These are phyloP conservation scores for Sugiyamaella grinbergsii DNA, from an alignment of 1,139 yeast genomes.

Conservation along the genomic window DNA sequence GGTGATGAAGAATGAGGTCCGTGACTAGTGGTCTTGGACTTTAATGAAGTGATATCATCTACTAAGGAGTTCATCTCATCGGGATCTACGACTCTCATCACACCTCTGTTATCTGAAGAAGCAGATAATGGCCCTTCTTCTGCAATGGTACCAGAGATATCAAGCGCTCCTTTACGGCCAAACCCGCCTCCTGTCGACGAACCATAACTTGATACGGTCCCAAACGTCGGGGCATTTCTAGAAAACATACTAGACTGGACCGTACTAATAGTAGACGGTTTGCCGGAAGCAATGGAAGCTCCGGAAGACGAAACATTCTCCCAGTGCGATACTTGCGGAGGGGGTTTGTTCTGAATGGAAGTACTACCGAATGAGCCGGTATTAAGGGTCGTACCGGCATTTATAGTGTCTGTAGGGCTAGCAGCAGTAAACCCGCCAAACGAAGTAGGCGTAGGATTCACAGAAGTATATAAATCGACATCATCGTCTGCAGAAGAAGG, in stretches of 20 bases:
- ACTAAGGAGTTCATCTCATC: conserved; percentile 29
- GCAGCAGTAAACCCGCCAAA: background rate
- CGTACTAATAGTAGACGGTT: conserved; percentile 26
- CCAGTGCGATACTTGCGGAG: conserved; percentile 7
- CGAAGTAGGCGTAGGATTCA: conserved; percentile 6
- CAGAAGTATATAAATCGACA: conserved; percentile 7
- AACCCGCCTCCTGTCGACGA: conserved; percentile 12
- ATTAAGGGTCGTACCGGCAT: background rate
- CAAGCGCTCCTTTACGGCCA: conserved; percentile 12
- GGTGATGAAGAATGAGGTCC: conserved; percentile 16
- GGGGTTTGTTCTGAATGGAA: background rate
- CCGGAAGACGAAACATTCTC: conserved; percentile 19
- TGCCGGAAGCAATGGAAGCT: conserved; percentile 25
- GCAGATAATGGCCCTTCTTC: conserved; percentile 15
- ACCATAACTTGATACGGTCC: conserved; percentile 23
- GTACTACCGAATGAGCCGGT: background rate
- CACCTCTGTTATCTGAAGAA: conserved; percentile 25
- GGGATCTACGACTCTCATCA: conserved; percentile 33
- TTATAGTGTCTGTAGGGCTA: too few relatives aligned
- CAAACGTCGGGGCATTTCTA: conserved; percentile 27
- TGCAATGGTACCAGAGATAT: conserved; percentile 6
- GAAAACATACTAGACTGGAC: conserved; percentile 34
- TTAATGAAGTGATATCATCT: conserved; percentile 16
- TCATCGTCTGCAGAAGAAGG: conserved; percentile 6
- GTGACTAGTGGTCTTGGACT: background rate